A percentile compares a stretch with the other conserved stretches of the same genome.
phyloP scores from a whole-genome alignment of 1,284 basidiomycete species.

The Coniophora puteana region DNA sequence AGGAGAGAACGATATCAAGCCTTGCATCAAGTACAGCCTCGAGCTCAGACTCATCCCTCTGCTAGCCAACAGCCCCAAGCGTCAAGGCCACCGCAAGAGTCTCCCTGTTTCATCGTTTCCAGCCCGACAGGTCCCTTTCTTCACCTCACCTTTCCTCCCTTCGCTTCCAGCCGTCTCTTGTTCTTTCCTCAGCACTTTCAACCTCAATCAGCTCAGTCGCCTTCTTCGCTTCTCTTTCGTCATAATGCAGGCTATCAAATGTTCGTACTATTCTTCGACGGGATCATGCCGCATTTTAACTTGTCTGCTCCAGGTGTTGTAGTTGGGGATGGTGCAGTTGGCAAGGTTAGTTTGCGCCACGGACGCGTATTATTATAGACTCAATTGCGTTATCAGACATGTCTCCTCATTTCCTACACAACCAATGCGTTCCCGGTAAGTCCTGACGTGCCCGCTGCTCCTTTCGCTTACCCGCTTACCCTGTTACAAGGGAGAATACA shows the following conservation, averaged over 20 bases:
- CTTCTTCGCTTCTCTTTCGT: constrained; percentile 6
- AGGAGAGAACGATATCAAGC: constrained; percentile 28
- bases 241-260: constrained; percentile 72
- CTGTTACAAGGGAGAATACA: constrained; percentile 81
- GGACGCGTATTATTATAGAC: constrained; percentile 3
- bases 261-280: constrained; percentile 30
- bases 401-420: constrained; percentile 95
- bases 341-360: constrained; percentile 69
- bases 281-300: constrained; percentile 8
- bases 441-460: constrained; percentile 14
- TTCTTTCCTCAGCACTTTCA: constrained; percentile 2
- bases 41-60: constrained; percentile 11
- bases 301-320: constrained; percentile 74
- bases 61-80: constrained; percentile 1
- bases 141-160: constrained; percentile 8
- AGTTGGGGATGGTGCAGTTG: constrained; percentile 99
- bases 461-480: constrained; percentile 16
- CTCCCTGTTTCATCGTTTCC: not conserved
- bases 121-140: constrained; percentile 1
- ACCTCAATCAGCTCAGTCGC: constrained; percentile 4
- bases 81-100: constrained; percentile 2
- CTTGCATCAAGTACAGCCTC: constrained; percentile 20
- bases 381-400: constrained; percentile 62
- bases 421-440: constrained; percentile 93
- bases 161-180: not conserved